Base-by-base conservation (phyloP, 495 filamentous ascomycete genomes). In the Pseudotulostoma volvatum region DNA sequence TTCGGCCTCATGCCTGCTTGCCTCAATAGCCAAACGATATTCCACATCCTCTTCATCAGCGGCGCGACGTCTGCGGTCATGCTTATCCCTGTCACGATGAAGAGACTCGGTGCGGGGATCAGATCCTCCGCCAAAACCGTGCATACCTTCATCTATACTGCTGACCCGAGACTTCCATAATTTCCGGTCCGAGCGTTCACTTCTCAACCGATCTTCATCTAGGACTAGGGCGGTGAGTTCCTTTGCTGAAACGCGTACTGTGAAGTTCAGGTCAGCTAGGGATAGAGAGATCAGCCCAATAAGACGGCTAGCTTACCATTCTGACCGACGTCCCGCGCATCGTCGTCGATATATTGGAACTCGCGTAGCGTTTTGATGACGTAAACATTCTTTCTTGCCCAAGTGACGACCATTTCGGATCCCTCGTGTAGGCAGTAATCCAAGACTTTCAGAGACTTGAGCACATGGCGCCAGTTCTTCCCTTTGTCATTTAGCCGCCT, bases 401-500 rank as follows among this genome's bases (percentile, higher is more conserved):
- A 96, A 2, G 88, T 94, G 18, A 99, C 92, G 20, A 95, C 85
- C 45, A 94, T 61, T 61, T 96, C 92, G 0, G 84, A 93, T 4
- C 92, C 92, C 55, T 99, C 92, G 56, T 99, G 92, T 23, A 99
- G 68, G 64, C 85, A 93, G 60, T 99, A 99, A 60, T 99, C 92
- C 41, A 95, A 70, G 42, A 99, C 92, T 56, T 96, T 99, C 40
- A 99, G 63, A 18, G 87, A 90, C 63, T 99, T 99, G 39, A 99
- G 67, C 2, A 99, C 92, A 58, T 99, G 92, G 48, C 92, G 77
- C 92, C 92, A 99, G 59, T 99, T 99, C 70, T 94, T 99, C 49
- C 92, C 92, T 59, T 99, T 99, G 56, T 99, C 92, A 49, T 99
- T 99, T 49, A 99, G 67, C 43, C 92, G 81, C 68, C 96, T 96